Conservation (phyloP, 2,329 filamentous ascomycete genomes). For the Aspergillus neoniger region DNA sequence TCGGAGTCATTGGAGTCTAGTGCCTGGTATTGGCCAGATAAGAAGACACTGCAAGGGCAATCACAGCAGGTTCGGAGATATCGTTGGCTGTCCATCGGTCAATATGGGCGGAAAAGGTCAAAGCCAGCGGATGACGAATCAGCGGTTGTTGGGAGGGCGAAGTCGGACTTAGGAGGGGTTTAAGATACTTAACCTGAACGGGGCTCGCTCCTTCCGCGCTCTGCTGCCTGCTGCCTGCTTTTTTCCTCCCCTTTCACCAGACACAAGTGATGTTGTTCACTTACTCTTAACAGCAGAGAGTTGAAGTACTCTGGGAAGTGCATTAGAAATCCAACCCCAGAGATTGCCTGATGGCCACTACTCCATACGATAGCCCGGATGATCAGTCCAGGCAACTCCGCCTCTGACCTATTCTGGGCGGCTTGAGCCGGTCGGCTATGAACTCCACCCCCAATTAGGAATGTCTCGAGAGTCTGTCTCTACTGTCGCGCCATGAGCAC, state of each 20-base stretch:
- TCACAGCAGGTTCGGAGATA: not conserved
- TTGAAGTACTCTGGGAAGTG: not conserved
- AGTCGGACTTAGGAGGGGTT: not conserved
- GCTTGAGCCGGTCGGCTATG: constrained; percentile 1
- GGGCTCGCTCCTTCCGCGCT: not conserved
- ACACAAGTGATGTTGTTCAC: not conserved
- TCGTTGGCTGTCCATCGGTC: not conserved
- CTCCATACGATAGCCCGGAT: not conserved
- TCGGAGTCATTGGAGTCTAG: not conserved
- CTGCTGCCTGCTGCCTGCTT: not conserved
- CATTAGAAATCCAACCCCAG: not conserved
- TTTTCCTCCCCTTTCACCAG: not conserved
- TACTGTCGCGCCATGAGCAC: not conserved
- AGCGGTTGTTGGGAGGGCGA: not conserved
- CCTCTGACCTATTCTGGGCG: not conserved
- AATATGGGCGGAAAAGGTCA: not conserved
- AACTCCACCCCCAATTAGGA: constrained; percentile 1
- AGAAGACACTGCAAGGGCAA: not conserved
- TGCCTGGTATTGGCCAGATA: not conserved
- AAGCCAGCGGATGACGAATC: not conserved
- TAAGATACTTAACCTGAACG: constrained; percentile 2
- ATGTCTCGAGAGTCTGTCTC: not conserved
- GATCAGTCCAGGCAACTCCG: not conserved
- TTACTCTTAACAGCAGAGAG: not conserved
- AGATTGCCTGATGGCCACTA: constrained; percentile 1